Evolutionary conservation across 1,284 basidiomycete species (phyloP).

Genomic region (Rhodotorula sp.): DNA sequence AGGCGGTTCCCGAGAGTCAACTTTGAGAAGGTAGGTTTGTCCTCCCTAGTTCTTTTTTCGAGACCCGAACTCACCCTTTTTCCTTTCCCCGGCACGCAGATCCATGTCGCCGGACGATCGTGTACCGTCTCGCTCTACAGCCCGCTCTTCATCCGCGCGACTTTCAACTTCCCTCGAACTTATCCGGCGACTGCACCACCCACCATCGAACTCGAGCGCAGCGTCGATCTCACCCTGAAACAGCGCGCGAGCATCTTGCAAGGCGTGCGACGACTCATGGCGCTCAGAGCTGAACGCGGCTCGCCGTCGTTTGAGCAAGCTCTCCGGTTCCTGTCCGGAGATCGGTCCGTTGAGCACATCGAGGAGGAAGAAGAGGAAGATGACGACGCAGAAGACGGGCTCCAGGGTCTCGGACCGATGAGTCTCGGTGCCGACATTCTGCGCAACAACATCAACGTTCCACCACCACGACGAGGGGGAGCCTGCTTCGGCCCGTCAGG

Average conservation of each 20-base stretch:
- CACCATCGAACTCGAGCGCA: constrained; percentile 75
- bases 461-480: constrained; percentile 74
- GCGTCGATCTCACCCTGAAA: constrained; percentile 71
- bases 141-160: constrained; percentile 80
- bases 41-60: neutral
- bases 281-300: constrained; percentile 52
- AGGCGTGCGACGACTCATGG: constrained; percentile 67
- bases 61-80: neutral
- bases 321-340: constrained; percentile 72
- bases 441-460: constrained; percentile 66
- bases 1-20: constrained; percentile 71
- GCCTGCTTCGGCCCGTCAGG: constrained; percentile 83
- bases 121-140: constrained; percentile 84
- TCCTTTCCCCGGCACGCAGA: constrained; percentile 52
- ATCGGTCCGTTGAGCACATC: constrained; percentile 44
- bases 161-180: constrained; percentile 79
- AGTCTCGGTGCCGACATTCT: constrained; percentile 54
- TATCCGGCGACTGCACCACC: constrained; percentile 71
- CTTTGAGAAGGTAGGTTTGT: constrained; percentile 68
- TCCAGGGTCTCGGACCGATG: constrained; percentile 17
- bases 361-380: constrained; percentile 45
- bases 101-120: constrained; percentile 69
- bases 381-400: constrained; percentile 42
- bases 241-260: constrained; percentile 72
- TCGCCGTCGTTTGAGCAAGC: constrained; percentile 79